phyloP scores from a whole-genome alignment of 2,329 filamentous ascomycete genomes.

The Rhynchosporium graminicola region DNA sequence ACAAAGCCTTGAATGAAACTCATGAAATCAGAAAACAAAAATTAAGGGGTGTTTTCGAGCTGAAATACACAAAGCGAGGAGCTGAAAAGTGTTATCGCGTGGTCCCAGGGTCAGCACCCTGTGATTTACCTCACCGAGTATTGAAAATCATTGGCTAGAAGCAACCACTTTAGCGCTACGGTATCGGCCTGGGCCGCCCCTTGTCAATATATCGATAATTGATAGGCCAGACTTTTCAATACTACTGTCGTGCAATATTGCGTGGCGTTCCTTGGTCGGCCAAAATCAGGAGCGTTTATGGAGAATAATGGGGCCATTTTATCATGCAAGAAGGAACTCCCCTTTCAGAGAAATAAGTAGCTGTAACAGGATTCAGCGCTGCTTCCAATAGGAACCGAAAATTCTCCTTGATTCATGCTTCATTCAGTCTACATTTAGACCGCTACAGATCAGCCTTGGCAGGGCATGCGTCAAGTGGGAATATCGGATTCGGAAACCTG shows the following conservation, averaged over 20 bases:
- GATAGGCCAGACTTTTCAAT: slow-evolving; percentile 7
- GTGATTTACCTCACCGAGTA: neutral
- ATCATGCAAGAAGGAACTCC: neutral
- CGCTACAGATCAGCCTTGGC: too few relatives aligned
- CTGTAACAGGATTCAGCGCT: too few relatives aligned
- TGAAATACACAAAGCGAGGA: slow-evolving; percentile 10
- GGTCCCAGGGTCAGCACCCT: neutral
- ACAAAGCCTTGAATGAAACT: neutral
- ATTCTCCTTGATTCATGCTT: too few relatives aligned
- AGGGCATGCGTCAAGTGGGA: too few relatives aligned
- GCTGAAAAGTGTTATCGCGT: slow-evolving; percentile 7
- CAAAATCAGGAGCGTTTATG: neutral
- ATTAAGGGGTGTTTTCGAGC: neutral
- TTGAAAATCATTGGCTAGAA: neutral
- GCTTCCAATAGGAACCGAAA: too few relatives aligned
- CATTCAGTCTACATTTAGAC: too few relatives aligned
- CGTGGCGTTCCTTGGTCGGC: slow-evolving; percentile 6
- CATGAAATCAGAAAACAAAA: neutral
- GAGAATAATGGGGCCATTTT: neutral
- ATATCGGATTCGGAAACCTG: too few relatives aligned
- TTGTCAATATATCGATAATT: neutral
- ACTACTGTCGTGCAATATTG: neutral
- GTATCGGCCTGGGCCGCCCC: slow-evolving; percentile 11
- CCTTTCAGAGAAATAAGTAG: neutral
- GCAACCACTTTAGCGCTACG: slow-evolving; percentile 6